Evolutionary conservation across 2,329 filamentous ascomycete species (phyloP), one percentile per base, ranked within the genome.

Genomic region (Fusarium kyushuense): DNA sequence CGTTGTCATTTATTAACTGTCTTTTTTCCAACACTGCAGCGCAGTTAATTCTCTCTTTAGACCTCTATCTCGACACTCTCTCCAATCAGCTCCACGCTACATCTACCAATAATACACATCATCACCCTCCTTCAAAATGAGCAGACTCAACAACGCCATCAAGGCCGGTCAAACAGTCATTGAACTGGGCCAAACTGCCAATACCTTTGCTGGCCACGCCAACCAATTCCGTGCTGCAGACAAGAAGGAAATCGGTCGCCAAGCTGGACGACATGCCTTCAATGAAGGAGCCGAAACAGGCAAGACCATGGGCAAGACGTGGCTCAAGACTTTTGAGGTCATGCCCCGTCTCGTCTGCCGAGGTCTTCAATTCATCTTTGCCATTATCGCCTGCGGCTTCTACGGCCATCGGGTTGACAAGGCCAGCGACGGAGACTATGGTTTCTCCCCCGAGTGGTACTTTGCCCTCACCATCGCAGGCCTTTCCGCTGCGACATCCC

Each of bases 281-380:
- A 76, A 69, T 49, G 74, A 79, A 52, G 78, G 77, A 25, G 70
- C 78, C 48, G 76, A 76, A 5, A 73, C 72, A 5, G 81, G 81
- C 73, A 83, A 82, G 71, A 77, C 77, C 14, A 76, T 79, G 72
- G 80, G 79, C 56, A 80, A 81, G 65, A 79, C 82, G 19, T 82
- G 81, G 72, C 74, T 84, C 67, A 81, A 82, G 72, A 76, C 81
- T 1, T 83, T 82, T 58, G 82, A 84, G 70, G 79, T 77, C 41
- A 68, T 86, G 54, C 78, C 82, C 32, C 87, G 86, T 67, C 77
- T 83, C 45, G 67, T 84, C 60, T 80, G 90, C 17, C 90, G 91
- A 64, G 83, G 89, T 73, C 77, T 92, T 32, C 92, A 94, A 75
- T 87, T 94, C 74, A 79, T 92, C 73, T 84, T 92, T 72, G 91